phyloP scores from a whole-genome alignment of 164 flowering plant species.

The Macadamia tetraphylla region DNA sequence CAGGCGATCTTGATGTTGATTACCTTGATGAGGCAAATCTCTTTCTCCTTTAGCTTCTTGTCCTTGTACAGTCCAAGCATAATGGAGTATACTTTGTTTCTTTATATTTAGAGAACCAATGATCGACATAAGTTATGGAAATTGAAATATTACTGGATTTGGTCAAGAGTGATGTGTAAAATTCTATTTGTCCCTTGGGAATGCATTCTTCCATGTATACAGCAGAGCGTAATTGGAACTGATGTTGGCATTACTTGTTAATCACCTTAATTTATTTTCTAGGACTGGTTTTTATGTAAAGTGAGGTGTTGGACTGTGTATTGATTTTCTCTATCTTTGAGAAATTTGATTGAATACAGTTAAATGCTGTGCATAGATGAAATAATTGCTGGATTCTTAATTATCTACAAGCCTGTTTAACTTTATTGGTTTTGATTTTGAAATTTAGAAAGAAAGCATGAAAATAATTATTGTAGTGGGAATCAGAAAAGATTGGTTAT shows the following conservation, averaged over 20 bases:
- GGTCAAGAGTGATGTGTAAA: neutral
- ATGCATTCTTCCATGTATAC: neutral
- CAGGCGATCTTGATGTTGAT: conserved; percentile 95
- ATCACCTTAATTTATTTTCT: neutral
- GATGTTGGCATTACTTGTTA: neutral
- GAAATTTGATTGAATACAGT: neutral
- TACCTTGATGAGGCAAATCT: conserved; percentile 86
- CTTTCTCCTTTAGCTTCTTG: neutral
- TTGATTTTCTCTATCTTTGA: neutral
- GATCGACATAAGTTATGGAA: neutral
- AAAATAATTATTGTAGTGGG: no score
- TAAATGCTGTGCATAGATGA: neutral
- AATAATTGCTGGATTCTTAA: neutral
- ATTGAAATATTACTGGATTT: neutral
- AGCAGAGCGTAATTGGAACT: neutral
- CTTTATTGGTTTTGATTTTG: no score
- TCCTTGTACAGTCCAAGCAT: neutral
- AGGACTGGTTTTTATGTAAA: neutral
- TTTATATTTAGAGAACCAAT: neutral
- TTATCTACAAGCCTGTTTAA: no score
- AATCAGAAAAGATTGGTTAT: no score
- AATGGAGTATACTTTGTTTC: neutral
- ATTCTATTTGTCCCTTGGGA: neutral
- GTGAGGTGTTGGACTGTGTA: neutral
- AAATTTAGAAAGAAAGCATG: no score